Evolutionary conservation across 1,284 basidiomycete species (phyloP).

Genomic region (Papiliotrema flavescens): DNA sequence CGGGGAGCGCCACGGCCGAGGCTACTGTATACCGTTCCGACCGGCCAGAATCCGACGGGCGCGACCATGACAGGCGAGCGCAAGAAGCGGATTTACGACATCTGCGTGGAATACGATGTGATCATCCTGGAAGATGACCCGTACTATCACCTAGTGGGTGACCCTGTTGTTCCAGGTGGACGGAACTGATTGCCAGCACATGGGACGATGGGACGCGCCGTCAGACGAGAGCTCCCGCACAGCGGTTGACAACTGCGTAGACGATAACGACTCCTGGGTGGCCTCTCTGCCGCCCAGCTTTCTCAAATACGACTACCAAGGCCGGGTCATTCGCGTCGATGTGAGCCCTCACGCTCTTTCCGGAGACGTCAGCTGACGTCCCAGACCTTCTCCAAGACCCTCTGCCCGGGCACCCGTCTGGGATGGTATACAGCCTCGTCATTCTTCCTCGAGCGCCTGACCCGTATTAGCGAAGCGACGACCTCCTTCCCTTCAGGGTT

Average conservation of each 20-base stretch:
- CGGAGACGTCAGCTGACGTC: background rate
- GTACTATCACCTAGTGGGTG: conserved; percentile 11
- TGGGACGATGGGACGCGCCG: too few relatives aligned
- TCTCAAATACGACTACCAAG: conserved; percentile 61
- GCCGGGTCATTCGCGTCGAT: conserved; percentile 69
- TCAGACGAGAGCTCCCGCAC: too few relatives aligned
- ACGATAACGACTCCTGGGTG: conserved; percentile 14
- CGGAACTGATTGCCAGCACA: too few relatives aligned
- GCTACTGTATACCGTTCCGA: conserved; percentile 21
- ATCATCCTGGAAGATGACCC: conserved; percentile 70
- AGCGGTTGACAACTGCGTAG: too few relatives aligned
- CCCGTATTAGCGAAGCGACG: background rate
- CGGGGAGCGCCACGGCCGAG: conserved; percentile 55
- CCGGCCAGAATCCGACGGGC: conserved; percentile 60
- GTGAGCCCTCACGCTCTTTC: background rate
- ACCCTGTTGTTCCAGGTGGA: conserved; percentile 31
- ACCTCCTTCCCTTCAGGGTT: background rate
- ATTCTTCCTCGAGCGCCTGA: background rate
- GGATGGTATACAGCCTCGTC: background rate
- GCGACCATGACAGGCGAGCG: conserved; percentile 59
- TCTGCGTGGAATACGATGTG: conserved; percentile 68
- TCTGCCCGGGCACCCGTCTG: too few relatives aligned
- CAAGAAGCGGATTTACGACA: conserved; percentile 67
- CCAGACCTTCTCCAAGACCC: background rate
- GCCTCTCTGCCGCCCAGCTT: conserved; percentile 6